Base-by-base conservation (phyloP, 352 stramenopile genomes). In the Phytophthora tentaculata region DNA sequence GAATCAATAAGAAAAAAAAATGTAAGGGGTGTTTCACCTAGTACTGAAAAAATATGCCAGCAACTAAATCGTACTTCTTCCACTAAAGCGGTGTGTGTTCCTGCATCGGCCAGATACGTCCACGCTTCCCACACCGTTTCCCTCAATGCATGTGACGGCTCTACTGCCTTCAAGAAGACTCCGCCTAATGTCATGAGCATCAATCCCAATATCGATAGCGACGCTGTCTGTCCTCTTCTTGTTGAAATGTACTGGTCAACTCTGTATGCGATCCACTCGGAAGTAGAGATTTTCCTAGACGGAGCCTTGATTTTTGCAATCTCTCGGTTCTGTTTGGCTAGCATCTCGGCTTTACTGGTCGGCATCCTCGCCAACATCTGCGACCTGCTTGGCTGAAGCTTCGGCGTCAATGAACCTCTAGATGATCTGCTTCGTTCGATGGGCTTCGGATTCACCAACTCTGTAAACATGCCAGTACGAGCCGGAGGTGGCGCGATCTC, bases 221-320 rank as follows among this genome's bases (percentile, higher is more conserved):
- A 74, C 0, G 77, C 63, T 5, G 74, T 88, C 67, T 93, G 83
- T 17, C 85, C 85, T 24, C 17, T 66, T 17, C 76, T 75, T 2
- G 80, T 91, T 28, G 83, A 90, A 26, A 91, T 90, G 56, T 90
- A 90, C 29, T 78, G 66, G 59, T 93, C 83, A 19, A 92, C 54
- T 28, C 67, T 64, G 54, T 93, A 93, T 13, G 71, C 70, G 12
- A 76, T 47, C 44, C 79, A 75, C n/a, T 88, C 84, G 6, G 59
- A 24, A 0, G 48, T 44, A 3, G 75, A 73, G 19, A 90, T 81
- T 35, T 80, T 58, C 37, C 58, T 71, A 5, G 66, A 55, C 7
- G 70, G 70, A 0, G 49, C 61, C 14, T 77, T 74, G 39, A 74
- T 72, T 35, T 68, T 71, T 1, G 66, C 56, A 17, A 74, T 69